Evolutionary conservation across 768 basidiomycete genomes (phyloP), one percentile per base, ranked within the genome.

Genomic region (Tylopilus intermedius): DNA sequence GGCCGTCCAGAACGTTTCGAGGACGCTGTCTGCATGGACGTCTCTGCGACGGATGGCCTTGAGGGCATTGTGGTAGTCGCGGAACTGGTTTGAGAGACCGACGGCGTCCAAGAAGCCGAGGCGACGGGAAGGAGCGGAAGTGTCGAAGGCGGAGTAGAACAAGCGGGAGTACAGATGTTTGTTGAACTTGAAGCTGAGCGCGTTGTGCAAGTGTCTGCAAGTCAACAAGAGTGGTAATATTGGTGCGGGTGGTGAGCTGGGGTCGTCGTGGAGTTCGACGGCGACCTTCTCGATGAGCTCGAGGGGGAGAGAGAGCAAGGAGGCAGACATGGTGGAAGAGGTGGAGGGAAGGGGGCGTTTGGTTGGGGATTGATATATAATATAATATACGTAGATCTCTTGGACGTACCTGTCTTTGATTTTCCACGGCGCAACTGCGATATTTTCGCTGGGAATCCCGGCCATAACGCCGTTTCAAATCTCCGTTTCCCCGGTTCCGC

Each of bases 101-200:
- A 24, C 58, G 26, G 58, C 78, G 62, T 61, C 78, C 59, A 60
- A 63, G 0, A 72, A 69, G 14, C 68, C 65, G 52, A 84, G 75
- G 40, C 88, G 75, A 22, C 88, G 78, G 1, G 55, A 30, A 40
- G 79, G 70, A 0, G 86, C 80, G 24, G 67, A 66, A 2, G 57
- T 47, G 64, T 88, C 86, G 70, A 88, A 88, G 61, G 74, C 78
- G 62, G 64, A 51, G 13, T 71, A 70, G 61, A 81, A 88, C 7
- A 89, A 74, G 30, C 72, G 67, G 0, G 80, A 74, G 56, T 78
- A 79, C 49, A 88, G 76, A 21, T 71, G 66, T 22, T 45, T 45
- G 48, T 67, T 58, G 0, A 57, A 50, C 5, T 30, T 49, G 14
- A 42, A 47, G 8, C 53, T 49, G 58, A 85, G 75, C 1, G 58